Evolutionary conservation across 129 eudicot species (phyloP).

Genomic region (Scalesia atractyloides): DNA sequence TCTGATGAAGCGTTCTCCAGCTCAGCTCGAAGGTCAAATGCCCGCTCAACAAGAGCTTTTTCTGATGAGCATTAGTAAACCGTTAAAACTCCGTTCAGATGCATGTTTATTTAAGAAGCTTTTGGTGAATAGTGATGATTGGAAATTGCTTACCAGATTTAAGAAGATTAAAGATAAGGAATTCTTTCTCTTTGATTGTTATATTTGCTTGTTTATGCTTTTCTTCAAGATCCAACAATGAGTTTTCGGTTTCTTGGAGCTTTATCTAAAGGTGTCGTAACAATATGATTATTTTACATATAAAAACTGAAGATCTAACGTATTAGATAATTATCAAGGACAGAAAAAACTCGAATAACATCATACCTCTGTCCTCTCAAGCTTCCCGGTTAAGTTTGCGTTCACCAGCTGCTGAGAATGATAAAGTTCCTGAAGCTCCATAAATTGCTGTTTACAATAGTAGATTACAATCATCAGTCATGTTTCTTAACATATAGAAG

Average conservation of each 20-base stretch:
- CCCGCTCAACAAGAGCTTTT: slow-evolving; percentile 88
- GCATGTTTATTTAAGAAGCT: neutral
- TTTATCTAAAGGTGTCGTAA: slow-evolving; percentile 54
- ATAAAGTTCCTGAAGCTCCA: slow-evolving; percentile 83
- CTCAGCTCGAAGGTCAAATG: slow-evolving; percentile 93
- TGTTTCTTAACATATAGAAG: neutral
- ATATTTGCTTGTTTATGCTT: slow-evolving; percentile 88
- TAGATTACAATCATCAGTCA: slow-evolving; percentile 14
- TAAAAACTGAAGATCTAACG: neutral
- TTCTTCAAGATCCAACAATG: slow-evolving; percentile 92
- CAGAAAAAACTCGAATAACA: neutral
- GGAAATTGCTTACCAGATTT: slow-evolving; percentile 69
- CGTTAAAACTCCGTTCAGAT: neutral
- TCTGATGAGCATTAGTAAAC: slow-evolving; percentile 43
- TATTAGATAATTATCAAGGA: slow-evolving; percentile 4
- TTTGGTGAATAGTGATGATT: slow-evolving; percentile 13
- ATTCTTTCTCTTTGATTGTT: slow-evolving; percentile 93
- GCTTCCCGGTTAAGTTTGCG: slow-evolving; percentile 71
- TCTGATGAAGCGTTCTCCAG: slow-evolving; percentile 92
- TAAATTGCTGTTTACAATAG: slow-evolving; percentile 60
- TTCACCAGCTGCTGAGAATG: slow-evolving; percentile 80
- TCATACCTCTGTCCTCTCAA: slow-evolving; percentile 84
- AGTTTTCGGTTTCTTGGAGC: slow-evolving; percentile 90
- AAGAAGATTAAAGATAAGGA: slow-evolving; percentile 80
- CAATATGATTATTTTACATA: slow-evolving; percentile 20